Base-by-base conservation (phyloP, 495 filamentous ascomycete species). In the Tetracladium setigerum region DNA sequence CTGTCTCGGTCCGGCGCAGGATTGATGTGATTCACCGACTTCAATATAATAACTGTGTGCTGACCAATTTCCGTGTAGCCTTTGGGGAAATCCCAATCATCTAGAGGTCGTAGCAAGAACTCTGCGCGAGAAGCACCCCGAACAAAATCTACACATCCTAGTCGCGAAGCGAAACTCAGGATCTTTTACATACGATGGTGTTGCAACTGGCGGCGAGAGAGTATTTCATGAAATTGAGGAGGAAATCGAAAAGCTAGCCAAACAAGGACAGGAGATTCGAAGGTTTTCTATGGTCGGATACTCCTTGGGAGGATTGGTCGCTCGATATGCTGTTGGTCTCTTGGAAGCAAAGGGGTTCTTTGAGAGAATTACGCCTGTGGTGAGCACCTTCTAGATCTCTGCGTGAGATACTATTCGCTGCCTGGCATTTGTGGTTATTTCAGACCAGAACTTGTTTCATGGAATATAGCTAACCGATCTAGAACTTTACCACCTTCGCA, bases 401-500 rank as follows among this genome's bases (percentile, higher is more conserved):
- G 46, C 2, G 38, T 46, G 19, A 35, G 4, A 11, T 17, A 2
- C 16, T 12, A 42, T 30, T 16, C 8, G 31, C 13, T 33, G 5
- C 17, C 34, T 22, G 22, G 19, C 14, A 22, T 37, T 34, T 34
- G 8, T 34, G 31, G n/a, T n/a, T n/a, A n/a, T n/a, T n/a, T n/a
- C n/a, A n/a, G n/a, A n/a, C n/a, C n/a, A n/a, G n/a, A n/a, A 34
- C n/a, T 9, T 34, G n/a, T 34, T 8, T 34, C n/a, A n/a, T 8
- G n/a, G 31, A n/a, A n/a, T 8, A 8, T 11, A n/a, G 2, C 51
- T 52, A 37, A 50, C 32, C 37, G 11, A 16, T 13, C 8, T 46
- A 82, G 78, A 95, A 95, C 66, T 96, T 96, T 61, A 87, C 86
- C 2, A 94, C 89, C 1, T 96, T 97, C 64, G 91, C 86, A 18